Percentiles rank a stretch among this genome's conserved stretches.
Conservation (phyloP, 192 early-diverging fungal genomes). For the Gonapodya prolifera region DNA sequence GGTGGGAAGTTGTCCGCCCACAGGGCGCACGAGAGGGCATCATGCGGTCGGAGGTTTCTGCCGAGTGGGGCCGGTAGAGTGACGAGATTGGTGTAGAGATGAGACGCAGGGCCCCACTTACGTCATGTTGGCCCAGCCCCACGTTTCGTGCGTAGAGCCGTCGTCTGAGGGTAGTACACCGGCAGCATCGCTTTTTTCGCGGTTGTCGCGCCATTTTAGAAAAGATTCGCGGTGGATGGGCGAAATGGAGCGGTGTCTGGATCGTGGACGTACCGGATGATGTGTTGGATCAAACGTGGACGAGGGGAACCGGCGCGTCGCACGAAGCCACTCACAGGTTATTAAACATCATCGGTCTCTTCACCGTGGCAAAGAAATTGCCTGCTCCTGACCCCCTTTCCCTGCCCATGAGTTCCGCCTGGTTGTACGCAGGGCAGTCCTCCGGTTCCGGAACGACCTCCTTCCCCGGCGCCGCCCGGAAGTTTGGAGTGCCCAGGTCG, state of each 20-base stretch:
- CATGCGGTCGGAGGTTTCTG: background rate
- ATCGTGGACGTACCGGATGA: background rate
- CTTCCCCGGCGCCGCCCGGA: background rate
- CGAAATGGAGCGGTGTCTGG: background rate
- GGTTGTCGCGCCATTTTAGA: background rate
- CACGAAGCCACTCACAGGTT: background rate
- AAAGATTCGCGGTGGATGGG: background rate
- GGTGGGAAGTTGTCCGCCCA: background rate
- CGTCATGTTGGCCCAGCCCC: background rate
- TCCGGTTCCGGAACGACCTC: background rate
- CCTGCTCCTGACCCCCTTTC: background rate
- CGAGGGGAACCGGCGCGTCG: background rate
- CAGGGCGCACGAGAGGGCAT: background rate
- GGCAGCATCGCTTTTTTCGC: background rate
- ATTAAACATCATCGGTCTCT: background rate
- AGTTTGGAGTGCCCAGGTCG: background rate
- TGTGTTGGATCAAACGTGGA: background rate
- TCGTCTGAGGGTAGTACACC: background rate
- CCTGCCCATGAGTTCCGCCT: background rate
- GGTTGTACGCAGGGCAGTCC: background rate
- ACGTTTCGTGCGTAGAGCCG: background rate
- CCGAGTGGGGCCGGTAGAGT: too few relatives aligned
- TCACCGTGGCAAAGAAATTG: background rate
- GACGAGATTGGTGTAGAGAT: too few relatives aligned
- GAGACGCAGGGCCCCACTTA: background rate